Conservation (phyloP, 2,329 filamentous ascomycete genomes). For the Fusarium pseudograminearum region DNA sequence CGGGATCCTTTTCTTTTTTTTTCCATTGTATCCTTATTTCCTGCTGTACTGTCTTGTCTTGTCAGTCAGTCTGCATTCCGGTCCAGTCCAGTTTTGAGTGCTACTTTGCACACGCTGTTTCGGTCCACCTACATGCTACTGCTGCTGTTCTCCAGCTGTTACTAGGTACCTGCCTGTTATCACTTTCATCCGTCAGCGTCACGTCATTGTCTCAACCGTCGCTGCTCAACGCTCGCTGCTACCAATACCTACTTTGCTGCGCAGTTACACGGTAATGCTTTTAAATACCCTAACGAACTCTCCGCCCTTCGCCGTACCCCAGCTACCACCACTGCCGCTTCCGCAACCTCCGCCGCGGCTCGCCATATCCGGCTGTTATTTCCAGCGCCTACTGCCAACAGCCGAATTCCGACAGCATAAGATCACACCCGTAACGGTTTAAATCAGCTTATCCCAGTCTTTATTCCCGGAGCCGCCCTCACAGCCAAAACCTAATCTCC, state of each 20-base stretch:
- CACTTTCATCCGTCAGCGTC: background rate
- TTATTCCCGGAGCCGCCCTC: conserved; percentile 36
- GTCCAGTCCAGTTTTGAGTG: background rate
- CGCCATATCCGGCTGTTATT: conserved; percentile 47
- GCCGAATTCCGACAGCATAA: conserved; percentile 39
- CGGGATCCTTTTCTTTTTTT: conserved; percentile 35
- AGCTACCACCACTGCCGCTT: conserved; percentile 27
- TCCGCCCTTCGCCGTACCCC: conserved; percentile 26
- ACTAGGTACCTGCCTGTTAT: background rate
- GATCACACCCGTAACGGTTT: conserved; percentile 17
- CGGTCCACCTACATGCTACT: background rate
- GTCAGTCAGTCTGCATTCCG: background rate
- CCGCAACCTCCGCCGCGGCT: conserved; percentile 32
- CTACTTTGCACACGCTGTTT: background rate
- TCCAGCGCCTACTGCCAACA: conserved; percentile 47
- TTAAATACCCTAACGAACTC: conserved; percentile 28
- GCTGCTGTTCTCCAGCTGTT: background rate
- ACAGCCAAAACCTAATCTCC: conserved; percentile 20
- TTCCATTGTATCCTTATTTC: conserved; percentile 29
- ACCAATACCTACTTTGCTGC: background rate
- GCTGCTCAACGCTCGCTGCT: background rate
- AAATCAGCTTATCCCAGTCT: conserved; percentile 23
- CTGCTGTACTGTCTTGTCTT: conserved; percentile 8
- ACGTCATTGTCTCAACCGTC: background rate
- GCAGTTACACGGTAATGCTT: conserved; percentile 3